Conservation (phyloP, 2,329 filamentous ascomycete genomes). For the Diaporthe aspalathi region DNA sequence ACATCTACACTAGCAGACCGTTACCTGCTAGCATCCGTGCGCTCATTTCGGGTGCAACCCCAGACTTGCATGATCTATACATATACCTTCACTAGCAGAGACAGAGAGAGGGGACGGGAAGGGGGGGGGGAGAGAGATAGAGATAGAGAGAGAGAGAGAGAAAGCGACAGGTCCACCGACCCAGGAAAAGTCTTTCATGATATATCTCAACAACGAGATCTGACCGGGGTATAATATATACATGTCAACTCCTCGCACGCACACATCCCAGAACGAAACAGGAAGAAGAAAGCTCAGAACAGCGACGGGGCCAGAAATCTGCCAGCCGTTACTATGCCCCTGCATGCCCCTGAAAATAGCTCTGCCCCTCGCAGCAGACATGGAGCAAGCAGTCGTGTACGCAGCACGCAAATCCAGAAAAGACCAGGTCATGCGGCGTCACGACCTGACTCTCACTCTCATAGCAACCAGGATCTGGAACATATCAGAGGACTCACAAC, state of each 20-base stretch:
- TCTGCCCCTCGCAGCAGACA: neutral
- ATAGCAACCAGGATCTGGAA: conserved; percentile 5
- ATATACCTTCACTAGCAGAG: too few species aligned
- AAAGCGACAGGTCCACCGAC: neutral
- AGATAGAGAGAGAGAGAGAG: too few species aligned
- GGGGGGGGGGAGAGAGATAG: too few species aligned
- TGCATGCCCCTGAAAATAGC: neutral
- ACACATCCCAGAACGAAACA: neutral
- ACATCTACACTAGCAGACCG: too few species aligned
- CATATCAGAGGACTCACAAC: neutral
- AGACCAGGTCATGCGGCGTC: conserved; percentile 10
- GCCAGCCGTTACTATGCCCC: neutral
- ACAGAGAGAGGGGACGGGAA: too few species aligned
- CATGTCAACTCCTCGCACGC: conserved; percentile 11
- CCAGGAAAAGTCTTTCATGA: conserved; percentile 21
- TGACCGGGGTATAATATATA: conserved; percentile 32
- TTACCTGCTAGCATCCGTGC: too few species aligned
- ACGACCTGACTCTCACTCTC: conserved; percentile 6
- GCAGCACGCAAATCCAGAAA: neutral
- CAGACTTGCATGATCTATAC: too few species aligned
- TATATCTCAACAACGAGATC: conserved; percentile 18
- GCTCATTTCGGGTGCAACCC: too few species aligned
- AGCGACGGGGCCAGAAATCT: neutral
- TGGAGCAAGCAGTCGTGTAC: neutral
- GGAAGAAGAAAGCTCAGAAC: neutral